Evolutionary conservation across 805 yeast species (phyloP).

Genomic region (Candida chilensis): DNA sequence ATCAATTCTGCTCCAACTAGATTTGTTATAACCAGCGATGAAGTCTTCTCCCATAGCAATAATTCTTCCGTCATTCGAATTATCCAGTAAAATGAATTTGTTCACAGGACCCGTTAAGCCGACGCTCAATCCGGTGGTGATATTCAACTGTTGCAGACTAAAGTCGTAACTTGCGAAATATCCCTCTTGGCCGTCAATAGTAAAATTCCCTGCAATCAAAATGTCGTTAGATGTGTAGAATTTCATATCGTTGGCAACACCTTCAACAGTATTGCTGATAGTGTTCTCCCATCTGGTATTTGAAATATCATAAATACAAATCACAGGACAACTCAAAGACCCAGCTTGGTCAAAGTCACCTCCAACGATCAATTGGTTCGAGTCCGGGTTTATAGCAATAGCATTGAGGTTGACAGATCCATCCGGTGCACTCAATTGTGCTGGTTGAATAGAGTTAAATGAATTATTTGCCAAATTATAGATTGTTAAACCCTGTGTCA

Average conservation of each 20-base stretch:
- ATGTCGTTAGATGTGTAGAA: slow-evolving; percentile 29
- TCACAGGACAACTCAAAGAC: slow-evolving; percentile 42
- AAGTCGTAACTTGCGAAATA: slow-evolving; percentile 52
- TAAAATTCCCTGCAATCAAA: slow-evolving; percentile 44
- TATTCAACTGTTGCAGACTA: slow-evolving; percentile 18
- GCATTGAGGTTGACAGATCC: slow-evolving; percentile 28
- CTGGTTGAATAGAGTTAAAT: slow-evolving; percentile 38
- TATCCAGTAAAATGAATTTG: slow-evolving; percentile 38
- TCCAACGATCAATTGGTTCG: slow-evolving; percentile 49
- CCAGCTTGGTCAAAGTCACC: slow-evolving; percentile 63
- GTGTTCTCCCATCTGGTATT: slow-evolving; percentile 47
- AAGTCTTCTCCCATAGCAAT: slow-evolving; percentile 23
- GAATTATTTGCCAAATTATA: slow-evolving; percentile 37
- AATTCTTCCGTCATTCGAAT: slow-evolving; percentile 28
- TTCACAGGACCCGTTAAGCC: slow-evolving; percentile 23
- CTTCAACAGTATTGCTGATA: slow-evolving; percentile 26
- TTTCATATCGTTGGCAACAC: slow-evolving; percentile 45
- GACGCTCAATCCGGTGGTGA: slow-evolving; percentile 11
- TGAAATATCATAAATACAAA: slow-evolving; percentile 58
- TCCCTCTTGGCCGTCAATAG: slow-evolving; percentile 20
- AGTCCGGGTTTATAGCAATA: slow-evolving; percentile 26
- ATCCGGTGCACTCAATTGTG: slow-evolving; percentile 27
- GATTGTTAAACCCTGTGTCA: slow-evolving; percentile 32
- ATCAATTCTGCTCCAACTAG: slow-evolving; percentile 37
- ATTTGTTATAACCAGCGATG: slow-evolving; percentile 34